phyloP scores from a whole-genome alignment of 2,329 filamentous ascomycete genomes.

The Dryadomyces sulphureus region DNA sequence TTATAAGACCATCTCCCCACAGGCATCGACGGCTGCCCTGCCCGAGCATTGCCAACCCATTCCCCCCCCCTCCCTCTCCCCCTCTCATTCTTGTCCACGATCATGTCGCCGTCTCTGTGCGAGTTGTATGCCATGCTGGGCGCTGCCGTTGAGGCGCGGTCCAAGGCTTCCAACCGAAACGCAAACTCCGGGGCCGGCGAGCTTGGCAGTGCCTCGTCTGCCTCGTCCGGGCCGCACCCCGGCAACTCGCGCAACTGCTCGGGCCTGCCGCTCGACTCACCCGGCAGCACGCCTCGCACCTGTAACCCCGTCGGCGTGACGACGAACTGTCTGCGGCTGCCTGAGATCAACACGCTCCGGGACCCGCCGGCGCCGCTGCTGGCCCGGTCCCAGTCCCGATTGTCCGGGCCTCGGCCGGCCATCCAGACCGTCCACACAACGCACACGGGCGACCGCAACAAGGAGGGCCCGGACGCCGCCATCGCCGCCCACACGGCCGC shows the following conservation, averaged over 20 bases:
- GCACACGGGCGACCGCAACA: too few relatives aligned
- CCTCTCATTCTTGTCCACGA: background rate
- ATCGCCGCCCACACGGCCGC: constrained; percentile 2
- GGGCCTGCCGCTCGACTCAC: too few relatives aligned
- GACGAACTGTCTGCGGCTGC: background rate
- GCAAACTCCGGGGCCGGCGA: too few relatives aligned
- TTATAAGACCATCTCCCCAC: too few relatives aligned
- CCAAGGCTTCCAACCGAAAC: too few relatives aligned
- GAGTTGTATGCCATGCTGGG: background rate
- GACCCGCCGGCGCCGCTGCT: background rate
- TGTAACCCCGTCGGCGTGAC: background rate
- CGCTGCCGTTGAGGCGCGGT: background rate
- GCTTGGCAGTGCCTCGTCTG: background rate
- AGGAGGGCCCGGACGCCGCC: background rate
- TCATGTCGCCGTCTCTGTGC: background rate
- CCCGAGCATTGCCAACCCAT: too few relatives aligned
- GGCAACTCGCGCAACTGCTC: background rate
- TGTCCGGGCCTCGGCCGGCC: too few relatives aligned
- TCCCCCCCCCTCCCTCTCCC: background rate
- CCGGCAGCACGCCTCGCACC: background rate
- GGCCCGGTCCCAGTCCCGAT: too few relatives aligned
- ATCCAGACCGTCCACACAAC: too few relatives aligned
- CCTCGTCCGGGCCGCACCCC: background rate
- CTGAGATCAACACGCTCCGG: background rate
- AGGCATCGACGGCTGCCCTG: too few relatives aligned